Evolutionary conservation across 495 filamentous ascomycete species (phyloP), one percentile per base, ranked within the genome.

Genomic region (Aspergillus funiculosus): DNA sequence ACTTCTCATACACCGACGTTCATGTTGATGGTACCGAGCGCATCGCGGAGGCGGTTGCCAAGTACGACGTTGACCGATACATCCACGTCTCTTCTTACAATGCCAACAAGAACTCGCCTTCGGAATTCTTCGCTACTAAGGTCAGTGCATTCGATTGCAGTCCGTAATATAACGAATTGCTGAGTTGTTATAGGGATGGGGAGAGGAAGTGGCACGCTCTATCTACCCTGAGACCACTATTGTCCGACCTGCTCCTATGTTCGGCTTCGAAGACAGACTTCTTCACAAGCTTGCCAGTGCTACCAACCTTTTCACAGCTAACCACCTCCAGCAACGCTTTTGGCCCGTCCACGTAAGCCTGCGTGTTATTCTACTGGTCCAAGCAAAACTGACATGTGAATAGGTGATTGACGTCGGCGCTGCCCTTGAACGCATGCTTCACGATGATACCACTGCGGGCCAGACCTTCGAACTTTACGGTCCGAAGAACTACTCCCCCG

Each of bases 181-280:
- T 59, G 32, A 58, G 63, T 18, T 21, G n/a, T 17, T 42, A 24
- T 39, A 88, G 83, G 89, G 71, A 31, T 79, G 74, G 59, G 88
- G 83, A 51, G 92, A 99, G 70, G 73, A 84, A 58, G 79, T 91
- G 14, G 91, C 78, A 29, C 83, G 91, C 46, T 78, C 75, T 46
- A 95, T 99, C 65, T 99, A 90, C 73, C 94, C 92, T 9, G 92
- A 99, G 67, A 95, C 92, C 14, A 99, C 94, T 39, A 94, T 99
- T 58, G 92, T 99, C 54, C 82, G 92, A 37, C 92, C 92, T 28
- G 85, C 90, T 7, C 92, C 92, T 10, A 78, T 95, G 68, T 99
- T 89, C 63, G 92, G 92, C 29, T 90, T 85, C 63, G 92, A 99
- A 63, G 92, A 99, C 67, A 81, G 81, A 51, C 81, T 99, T 27